Evolutionary conservation across 805 yeast genomes (phyloP).

Genomic region (Ogataea trehalophila): DNA sequence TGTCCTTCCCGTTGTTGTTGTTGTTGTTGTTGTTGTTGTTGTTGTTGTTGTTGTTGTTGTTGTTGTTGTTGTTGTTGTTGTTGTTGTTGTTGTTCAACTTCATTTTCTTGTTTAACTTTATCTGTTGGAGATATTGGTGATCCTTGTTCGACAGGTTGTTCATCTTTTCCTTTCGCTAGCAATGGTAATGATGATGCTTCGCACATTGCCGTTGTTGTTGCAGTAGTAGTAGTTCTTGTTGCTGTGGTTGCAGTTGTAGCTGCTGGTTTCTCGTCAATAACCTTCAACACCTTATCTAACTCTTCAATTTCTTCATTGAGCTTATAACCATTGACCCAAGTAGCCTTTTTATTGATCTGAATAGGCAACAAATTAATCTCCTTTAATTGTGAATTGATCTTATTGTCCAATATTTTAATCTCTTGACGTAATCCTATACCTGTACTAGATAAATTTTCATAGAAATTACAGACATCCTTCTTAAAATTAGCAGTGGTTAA

Average conservation of each 20-base stretch:
- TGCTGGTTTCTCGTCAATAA: background rate
- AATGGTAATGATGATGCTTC: no score
- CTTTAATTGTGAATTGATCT: slow-evolving; percentile 36
- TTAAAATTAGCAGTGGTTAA: slow-evolving; percentile 35
- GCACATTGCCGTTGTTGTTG: no score
- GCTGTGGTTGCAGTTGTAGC: background rate
- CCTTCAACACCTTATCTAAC: slow-evolving; percentile 25
- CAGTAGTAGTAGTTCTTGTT: no score
- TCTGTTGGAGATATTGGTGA: background rate
- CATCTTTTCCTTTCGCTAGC: background rate
- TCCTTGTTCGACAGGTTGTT: slow-evolving; percentile 1
- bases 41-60: background rate
- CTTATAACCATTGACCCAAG: slow-evolving; percentile 58
- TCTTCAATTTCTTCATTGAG: slow-evolving; percentile 41
- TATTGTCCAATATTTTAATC: slow-evolving; percentile 58
- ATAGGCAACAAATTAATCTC: slow-evolving; percentile 54
- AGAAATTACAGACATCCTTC: slow-evolving; percentile 42
- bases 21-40: background rate
- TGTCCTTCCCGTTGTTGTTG: background rate
- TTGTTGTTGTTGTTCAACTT: background rate
- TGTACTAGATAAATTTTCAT: slow-evolving; percentile 49
- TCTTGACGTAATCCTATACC: slow-evolving; percentile 62
- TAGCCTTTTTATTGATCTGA: slow-evolving; percentile 63
- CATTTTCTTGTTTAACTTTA: background rate
- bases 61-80: background rate